These are phyloP conservation scores for Pseudogymnoascus sp. DNA, from an alignment of 2,329 filamentous ascomycete species.

Conservation along the genomic window DNA sequence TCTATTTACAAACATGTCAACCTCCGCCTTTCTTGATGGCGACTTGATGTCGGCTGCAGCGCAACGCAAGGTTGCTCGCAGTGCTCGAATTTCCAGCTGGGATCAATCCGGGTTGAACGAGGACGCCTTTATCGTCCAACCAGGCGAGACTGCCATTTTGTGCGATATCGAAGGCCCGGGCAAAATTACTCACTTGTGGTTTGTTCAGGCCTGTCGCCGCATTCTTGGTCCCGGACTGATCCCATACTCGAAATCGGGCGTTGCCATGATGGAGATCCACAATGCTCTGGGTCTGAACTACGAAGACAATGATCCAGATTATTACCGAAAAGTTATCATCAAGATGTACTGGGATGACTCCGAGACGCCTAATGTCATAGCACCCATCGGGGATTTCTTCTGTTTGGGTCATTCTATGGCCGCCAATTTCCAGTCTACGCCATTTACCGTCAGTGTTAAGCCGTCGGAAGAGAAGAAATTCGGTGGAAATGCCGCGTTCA, in stretches of 20 bases:
- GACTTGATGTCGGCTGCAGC: constrained; percentile 17
- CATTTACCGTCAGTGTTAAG: constrained; percentile 32
- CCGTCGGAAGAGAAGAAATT: constrained; percentile 32
- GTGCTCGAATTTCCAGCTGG: constrained; percentile 29
- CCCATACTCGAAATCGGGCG: constrained; percentile 32
- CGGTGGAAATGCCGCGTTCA: constrained; percentile 32
- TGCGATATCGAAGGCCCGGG: constrained; percentile 32
- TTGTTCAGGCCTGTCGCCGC: constrained; percentile 32
- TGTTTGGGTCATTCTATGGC: constrained; percentile 32
- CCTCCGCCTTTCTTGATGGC: neutral
- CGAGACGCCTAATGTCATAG: constrained; percentile 29
- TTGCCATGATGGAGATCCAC: constrained; percentile 33
- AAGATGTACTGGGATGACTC: constrained; percentile 34
- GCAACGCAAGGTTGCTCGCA: constrained; percentile 25
- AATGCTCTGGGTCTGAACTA: constrained; percentile 31
- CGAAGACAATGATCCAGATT: constrained; percentile 32
- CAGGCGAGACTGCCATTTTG: constrained; percentile 29
- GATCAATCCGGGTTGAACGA: constrained; percentile 31
- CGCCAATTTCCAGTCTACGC: constrained; percentile 32
- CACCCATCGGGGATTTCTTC: constrained; percentile 32
- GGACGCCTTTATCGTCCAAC: constrained; percentile 30
- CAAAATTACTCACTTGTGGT: constrained; percentile 31
- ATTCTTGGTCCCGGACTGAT: constrained; percentile 32
- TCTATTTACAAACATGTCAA: neutral
- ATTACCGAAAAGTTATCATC: constrained; percentile 33